Conservation (phyloP, 352 stramenopile species). For the Globisporangium mamillatum region DNA sequence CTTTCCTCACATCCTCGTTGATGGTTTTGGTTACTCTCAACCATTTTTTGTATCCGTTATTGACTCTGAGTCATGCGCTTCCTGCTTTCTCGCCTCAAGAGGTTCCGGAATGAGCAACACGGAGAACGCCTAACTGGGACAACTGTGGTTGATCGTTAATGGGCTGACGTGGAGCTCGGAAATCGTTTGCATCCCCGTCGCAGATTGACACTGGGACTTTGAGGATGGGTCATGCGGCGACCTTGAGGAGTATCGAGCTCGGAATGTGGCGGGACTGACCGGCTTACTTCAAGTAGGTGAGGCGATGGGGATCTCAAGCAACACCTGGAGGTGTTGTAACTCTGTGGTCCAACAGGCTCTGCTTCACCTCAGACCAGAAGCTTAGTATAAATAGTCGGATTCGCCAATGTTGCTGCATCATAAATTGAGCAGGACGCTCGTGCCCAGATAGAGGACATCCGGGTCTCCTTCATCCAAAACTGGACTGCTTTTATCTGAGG, state of each 20-base stretch:
- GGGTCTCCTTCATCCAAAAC: background rate
- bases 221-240: too few relatives aligned
- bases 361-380: background rate
- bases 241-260: background rate
- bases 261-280: too few relatives aligned
- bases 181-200: background rate
- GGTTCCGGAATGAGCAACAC: background rate
- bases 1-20: background rate
- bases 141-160: background rate
- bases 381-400: background rate
- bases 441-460: background rate
- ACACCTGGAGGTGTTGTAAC: too few relatives aligned
- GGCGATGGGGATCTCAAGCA: too few relatives aligned
- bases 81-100: background rate
- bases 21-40: background rate
- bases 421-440: background rate
- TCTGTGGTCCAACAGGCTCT: too few relatives aligned
- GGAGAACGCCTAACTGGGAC: background rate
- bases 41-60: background rate
- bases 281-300: too few relatives aligned
- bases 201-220: background rate
- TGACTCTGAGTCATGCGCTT: background rate
- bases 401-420: background rate
- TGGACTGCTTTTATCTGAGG: background rate
- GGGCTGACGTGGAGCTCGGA: background rate